Evolutionary conservation across 1,139 yeast species (phyloP).

Genomic region (Arxiozyma slooffiae): DNA sequence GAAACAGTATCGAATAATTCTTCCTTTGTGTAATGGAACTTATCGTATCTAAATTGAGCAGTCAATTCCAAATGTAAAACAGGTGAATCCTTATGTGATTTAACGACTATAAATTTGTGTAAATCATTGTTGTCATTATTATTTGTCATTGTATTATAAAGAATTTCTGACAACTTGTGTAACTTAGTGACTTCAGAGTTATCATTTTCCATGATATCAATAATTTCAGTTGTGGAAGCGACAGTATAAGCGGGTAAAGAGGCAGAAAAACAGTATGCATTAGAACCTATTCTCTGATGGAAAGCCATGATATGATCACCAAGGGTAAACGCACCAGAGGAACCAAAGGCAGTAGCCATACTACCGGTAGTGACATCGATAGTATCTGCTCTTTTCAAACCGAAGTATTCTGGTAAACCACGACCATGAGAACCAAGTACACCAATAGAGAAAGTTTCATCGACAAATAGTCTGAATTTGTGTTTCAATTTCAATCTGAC

Average conservation of each 20-base stretch:
- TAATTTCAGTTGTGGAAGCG: conserved; percentile 53
- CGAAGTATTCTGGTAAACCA: conserved; percentile 65
- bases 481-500: conserved; percentile 67
- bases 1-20: conserved; percentile 22
- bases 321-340: conserved; percentile 91
- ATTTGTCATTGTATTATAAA: conserved; percentile 34
- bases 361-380: conserved; percentile 84
- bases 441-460: conserved; percentile 82
- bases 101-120: conserved; percentile 37
- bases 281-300: conserved; percentile 84
- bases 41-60: conserved; percentile 30
- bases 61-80: conserved; percentile 51
- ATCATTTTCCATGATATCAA: conserved; percentile 38
- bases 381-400: conserved; percentile 47
- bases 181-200: conserved; percentile 31
- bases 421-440: conserved; percentile 77
- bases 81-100: conserved; percentile 57
- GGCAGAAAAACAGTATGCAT: conserved; percentile 90
- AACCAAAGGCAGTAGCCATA: conserved; percentile 71
- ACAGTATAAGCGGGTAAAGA: conserved; percentile 91
- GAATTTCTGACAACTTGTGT: conserved; percentile 30
- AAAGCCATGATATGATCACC: conserved; percentile 78
- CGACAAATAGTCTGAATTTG: conserved; percentile 78
- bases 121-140: conserved; percentile 29
- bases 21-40: conserved; percentile 25